Percentiles rank a stretch among this genome's conserved stretches.
Evolutionary conservation across 768 basidiomycete genomes (phyloP).

Genomic region (Pleurotus giganteus): DNA sequence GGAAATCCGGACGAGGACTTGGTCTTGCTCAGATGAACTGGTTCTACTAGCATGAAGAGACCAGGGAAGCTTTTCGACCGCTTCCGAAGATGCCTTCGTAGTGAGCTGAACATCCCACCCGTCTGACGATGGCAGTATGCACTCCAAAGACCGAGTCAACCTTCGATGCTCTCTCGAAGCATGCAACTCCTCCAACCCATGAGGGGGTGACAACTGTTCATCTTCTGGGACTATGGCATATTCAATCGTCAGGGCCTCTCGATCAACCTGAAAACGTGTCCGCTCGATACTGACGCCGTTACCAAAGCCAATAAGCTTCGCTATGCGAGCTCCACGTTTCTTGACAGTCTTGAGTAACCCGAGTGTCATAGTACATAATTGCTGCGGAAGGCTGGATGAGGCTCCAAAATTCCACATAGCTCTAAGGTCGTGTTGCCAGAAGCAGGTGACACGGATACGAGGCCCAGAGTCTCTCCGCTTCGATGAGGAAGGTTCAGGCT

Average conservation of each 20-base stretch:
- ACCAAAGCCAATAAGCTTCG: constrained; percentile 75
- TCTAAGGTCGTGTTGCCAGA: constrained; percentile 94
- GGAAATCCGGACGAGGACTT: constrained; percentile 62
- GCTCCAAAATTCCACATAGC: constrained; percentile 81
- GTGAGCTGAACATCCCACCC: constrained; percentile 89
- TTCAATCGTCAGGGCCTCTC: constrained; percentile 80
- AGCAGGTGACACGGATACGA: constrained; percentile 79
- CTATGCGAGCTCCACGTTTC: constrained; percentile 71
- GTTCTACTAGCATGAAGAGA: constrained; percentile 54
- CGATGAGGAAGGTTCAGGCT: constrained; percentile 20
- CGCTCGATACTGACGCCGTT: constrained; percentile 79
- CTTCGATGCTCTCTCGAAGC: constrained; percentile 64
- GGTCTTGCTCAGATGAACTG: constrained; percentile 38
- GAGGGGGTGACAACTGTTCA: constrained; percentile 42
- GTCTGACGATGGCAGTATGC: constrained; percentile 67
- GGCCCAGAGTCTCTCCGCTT: constrained; percentile 35
- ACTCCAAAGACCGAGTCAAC: constrained; percentile 77
- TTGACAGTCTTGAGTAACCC: constrained; percentile 81
- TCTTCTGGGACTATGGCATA: constrained; percentile 83
- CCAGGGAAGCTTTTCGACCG: constrained; percentile 75
- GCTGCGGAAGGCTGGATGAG: constrained; percentile 63
- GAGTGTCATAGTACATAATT: constrained; percentile 81
- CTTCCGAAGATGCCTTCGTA: constrained; percentile 69
- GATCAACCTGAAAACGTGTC: constrained; percentile 74
- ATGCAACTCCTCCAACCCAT: constrained; percentile 64